Base-by-base conservation (phyloP, 495 filamentous ascomycete species). In the Apiosordaria backusii region DNA sequence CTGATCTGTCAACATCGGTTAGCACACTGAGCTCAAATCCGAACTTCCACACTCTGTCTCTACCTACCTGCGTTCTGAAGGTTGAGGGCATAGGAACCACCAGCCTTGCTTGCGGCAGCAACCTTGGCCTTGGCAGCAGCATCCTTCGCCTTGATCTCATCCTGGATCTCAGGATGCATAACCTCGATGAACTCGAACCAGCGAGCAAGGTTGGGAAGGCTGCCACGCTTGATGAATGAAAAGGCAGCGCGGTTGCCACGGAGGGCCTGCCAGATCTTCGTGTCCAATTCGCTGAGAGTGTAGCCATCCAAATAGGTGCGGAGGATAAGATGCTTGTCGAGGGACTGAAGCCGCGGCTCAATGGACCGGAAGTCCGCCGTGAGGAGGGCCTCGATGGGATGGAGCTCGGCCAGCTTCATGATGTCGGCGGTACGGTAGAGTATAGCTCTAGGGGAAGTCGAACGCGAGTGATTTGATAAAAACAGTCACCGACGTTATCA, bases 141-240 rank as follows among this genome's bases (percentile, higher is more conserved):
- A 57, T 91, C 82, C 69, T 81, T 82, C 16, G 81, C 81, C 74
- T 83, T 84, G 70, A 84, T 74, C 65, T 83, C 82, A 64, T 76
- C 75, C 70, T 85, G 83, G 64, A 85, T 84, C 75, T 86, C 90
- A 6, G 90, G 89, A 74, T 92, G 90, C 45, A 84, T 83, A 75
- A 92, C 87, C 73, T 96, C 91, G 71, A 99, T 78, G 76, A 90
- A 97, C 63, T 80, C 84, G 78, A 94, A 97, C 95, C 94, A 99
- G 66, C 95, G 85, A 60, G 85, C 86, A 24, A 98, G 76, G 77
- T 96, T 97, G 63, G 85, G 81, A 63, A 96, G 86, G 13, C 85
- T 79, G 50, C 87, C 90, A 72, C 90, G 89, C 77, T 91, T 92
- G 67, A 97, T 82, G 70, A 90, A 90, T 18, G 89, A 87, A 67